Base-by-base conservation (phyloP, 805 yeast species). In the Lipomyces anomalus region DNA sequence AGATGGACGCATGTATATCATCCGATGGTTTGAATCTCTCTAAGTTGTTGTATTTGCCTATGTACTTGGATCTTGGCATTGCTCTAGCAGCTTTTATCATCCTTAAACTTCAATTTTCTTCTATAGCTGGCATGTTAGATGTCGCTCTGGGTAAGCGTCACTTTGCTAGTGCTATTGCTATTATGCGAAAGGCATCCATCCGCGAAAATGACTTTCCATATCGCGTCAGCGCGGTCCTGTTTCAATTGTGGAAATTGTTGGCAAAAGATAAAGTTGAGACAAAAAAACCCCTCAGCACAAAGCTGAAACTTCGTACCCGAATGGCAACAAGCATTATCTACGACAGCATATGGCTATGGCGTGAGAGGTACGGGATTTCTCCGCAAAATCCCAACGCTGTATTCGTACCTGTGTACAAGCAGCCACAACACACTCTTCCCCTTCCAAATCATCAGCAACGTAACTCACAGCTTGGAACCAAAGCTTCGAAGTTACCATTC, bases 31-130 rank as follows among this genome's bases (percentile, higher is more conserved):
- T 82, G 58, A 13, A 13, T 13, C 30, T 26, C 11, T 73, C 75
- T 36, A 70, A 69, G 28, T 82, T 86, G 58, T 76, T 89, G 56
- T 86, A 83, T 58, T 71, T 90, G 38, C 97, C 98, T 0, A 84
- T 84, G 41, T 62, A 61, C 3, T 87, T 85, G 1, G 82, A 84
- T 60, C 77, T 88, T 1, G 70, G 87, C 50, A 79, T 82, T 39
- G 76, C 89, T 23, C 88, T 97, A 95, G 97, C 92, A 64, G 84
- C 95, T 1, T 79, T 95, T 1, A 83, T 88, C 57, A 79, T 90
- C 32, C 78, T 92, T 26, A 84, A 84, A 43, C 80, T 85, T 57
- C 69, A 78, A 6, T 89, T 88, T 60, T 86, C 96, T 1, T 75
- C 86, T 1, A 68, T 86, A 57, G 73, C 80, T 22, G 69, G 74